Conservation (phyloP, 2,329 filamentous ascomycete species). For the Paracamarosporium sp. region DNA sequence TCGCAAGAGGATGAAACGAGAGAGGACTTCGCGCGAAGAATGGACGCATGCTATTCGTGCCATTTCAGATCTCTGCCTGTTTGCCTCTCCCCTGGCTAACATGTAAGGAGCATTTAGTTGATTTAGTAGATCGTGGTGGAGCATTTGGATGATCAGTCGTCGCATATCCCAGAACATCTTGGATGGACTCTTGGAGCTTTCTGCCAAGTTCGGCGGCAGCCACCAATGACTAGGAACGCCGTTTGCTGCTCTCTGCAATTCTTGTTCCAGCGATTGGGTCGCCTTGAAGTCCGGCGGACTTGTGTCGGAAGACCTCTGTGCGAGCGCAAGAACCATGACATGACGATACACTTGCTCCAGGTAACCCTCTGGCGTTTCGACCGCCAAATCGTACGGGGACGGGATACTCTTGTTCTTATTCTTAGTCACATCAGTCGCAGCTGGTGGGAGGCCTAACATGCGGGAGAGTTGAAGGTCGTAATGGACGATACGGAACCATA, state of each 20-base stretch:
- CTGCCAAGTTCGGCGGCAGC: conserved; percentile 19
- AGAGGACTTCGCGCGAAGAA: conserved; percentile 15
- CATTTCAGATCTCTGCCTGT: conserved; percentile 39
- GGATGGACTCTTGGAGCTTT: too few species aligned
- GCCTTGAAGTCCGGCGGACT: conserved; percentile 25
- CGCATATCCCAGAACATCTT: conserved; percentile 12
- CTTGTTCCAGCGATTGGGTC: conserved; percentile 27
- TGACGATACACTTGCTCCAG: conserved; percentile 45
- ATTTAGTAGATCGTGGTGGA: conserved; percentile 15
- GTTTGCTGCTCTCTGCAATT: conserved; percentile 16
- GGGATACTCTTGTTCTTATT: too few species aligned
- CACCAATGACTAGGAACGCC: conserved; percentile 23
- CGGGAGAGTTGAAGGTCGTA: conserved; percentile 48
- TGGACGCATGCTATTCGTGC: conserved; percentile 15
- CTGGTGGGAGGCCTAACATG: conserved; percentile 50
- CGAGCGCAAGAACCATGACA: conserved; percentile 41
- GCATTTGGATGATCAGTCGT: conserved; percentile 11
- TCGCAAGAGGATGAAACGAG: conserved; percentile 15
- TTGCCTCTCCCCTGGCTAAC: background rate
- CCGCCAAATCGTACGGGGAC: conserved; percentile 23
- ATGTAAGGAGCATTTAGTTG: conserved; percentile 23
- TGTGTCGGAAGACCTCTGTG: conserved; percentile 49
- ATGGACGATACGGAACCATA: conserved; percentile 50
- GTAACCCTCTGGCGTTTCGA: conserved; percentile 28
- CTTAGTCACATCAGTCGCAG: conserved; percentile 25